These are phyloP conservation scores for Neolentinus lepideus DNA, from an alignment of 1,284 basidiomycete species.

Conservation along the genomic window DNA sequence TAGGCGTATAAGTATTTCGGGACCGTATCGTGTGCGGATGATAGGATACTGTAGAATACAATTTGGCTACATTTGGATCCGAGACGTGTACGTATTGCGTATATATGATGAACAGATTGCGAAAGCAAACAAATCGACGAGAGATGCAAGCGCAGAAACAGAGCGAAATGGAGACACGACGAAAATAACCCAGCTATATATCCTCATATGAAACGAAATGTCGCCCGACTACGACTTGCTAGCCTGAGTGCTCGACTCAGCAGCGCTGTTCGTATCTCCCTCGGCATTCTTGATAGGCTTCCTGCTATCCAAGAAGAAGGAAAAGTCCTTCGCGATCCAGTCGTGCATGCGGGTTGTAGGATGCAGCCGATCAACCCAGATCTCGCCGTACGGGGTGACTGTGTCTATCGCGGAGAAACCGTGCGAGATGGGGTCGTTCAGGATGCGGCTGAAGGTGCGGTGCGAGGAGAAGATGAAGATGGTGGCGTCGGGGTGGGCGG, in stretches of 20 bases:
- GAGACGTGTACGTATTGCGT: too few species aligned
- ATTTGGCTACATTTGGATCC: too few species aligned
- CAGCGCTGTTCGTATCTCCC: not conserved
- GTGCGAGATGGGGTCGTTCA: slow-evolving; percentile 35
- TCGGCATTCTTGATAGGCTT: not conserved
- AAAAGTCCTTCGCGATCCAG: not conserved
- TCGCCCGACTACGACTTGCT: not conserved
- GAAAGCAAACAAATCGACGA: not conserved
- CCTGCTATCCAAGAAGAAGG: not conserved
- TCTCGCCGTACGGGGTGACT: slow-evolving; percentile 22
- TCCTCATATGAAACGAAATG: not conserved
- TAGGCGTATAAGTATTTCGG: too few species aligned
- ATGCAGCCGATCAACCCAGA: slow-evolving; percentile 50
- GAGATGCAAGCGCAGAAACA: not conserved
- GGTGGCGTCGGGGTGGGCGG: slow-evolving; percentile 34
- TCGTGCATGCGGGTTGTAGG: slow-evolving; percentile 21
- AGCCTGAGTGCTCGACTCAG: not conserved
- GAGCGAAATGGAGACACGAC: not conserved
- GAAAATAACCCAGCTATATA: not conserved
- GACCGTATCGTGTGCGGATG: too few species aligned
- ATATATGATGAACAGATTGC: not conserved
- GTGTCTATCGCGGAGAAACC: slow-evolving; percentile 31
- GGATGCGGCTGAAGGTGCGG: slow-evolving; percentile 35
- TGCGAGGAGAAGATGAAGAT: slow-evolving; percentile 43
- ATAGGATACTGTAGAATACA: not conserved